Conservation (phyloP, 257 asterid genomes). For the Henckelia pumila region DNA sequence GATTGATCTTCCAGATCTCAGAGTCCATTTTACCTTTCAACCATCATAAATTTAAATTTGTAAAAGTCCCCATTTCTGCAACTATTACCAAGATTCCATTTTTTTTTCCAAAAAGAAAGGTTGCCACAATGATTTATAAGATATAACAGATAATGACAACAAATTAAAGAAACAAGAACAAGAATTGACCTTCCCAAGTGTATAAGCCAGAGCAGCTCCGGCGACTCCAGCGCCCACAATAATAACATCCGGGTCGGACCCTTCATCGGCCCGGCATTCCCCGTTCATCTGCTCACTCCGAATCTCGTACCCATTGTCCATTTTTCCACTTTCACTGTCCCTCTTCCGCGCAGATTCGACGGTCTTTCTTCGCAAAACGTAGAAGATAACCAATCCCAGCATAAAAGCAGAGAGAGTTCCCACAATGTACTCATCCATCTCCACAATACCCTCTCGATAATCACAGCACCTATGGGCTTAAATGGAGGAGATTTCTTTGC, state of each 20-base stretch:
- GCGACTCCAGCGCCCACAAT: no score
- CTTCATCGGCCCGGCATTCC: slow-evolving; percentile 17
- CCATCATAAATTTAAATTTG: background rate
- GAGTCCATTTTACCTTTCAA: slow-evolving; percentile 27
- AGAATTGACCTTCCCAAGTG: slow-evolving; percentile 44
- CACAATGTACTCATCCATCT: slow-evolving; percentile 32
- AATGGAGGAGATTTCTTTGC: background rate
- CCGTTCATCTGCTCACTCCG: slow-evolving; percentile 14
- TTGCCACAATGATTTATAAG: no score
- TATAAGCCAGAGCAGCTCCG: slow-evolving; percentile 54
- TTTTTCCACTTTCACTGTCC: slow-evolving; percentile 3
- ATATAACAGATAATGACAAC: background rate
- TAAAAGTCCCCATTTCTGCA: no score
- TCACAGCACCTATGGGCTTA: background rate
- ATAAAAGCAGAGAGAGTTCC: slow-evolving; percentile 31
- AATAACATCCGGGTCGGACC: slow-evolving; percentile 39
- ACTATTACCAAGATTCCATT: no score
- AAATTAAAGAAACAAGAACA: background rate
- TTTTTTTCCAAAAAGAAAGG: no score
- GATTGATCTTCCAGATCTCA: background rate
- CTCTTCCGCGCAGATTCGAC: background rate
- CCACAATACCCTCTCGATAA: slow-evolving; percentile 3
- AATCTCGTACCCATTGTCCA: slow-evolving; percentile 11
- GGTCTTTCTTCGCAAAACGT: slow-evolving; percentile 25
- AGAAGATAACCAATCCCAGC: slow-evolving; percentile 29